phyloP scores from a whole-genome alignment of 306 rosid genomes.

The Acacia crassicarpa region DNA sequence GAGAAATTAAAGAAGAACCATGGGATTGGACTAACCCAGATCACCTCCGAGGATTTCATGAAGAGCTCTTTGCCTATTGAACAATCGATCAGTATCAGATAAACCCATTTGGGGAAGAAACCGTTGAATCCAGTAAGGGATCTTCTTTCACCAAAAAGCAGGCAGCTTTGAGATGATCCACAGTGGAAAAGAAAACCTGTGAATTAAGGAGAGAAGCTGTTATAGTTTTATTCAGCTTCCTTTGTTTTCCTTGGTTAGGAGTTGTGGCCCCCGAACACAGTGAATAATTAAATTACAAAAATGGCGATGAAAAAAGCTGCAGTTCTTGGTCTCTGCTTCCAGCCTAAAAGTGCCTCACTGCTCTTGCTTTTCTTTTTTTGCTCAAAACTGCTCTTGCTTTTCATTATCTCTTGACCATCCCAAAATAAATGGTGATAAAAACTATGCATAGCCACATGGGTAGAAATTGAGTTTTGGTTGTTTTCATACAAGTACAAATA shows the following conservation, averaged over 20 bases:
- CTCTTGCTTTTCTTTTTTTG: slow-evolving; percentile 36
- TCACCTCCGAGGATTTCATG: slow-evolving; percentile 87
- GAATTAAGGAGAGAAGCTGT: slow-evolving; percentile 19
- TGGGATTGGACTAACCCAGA: slow-evolving; percentile 54
- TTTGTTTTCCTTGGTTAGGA: background rate
- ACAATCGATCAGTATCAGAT: slow-evolving; percentile 63
- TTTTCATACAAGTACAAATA: background rate
- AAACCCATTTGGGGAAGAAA: slow-evolving; percentile 57
- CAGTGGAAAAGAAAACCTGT: slow-evolving; percentile 30
- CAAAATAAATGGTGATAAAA: background rate
- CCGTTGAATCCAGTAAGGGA: slow-evolving; percentile 45
- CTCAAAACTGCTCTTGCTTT: slow-evolving; percentile 35
- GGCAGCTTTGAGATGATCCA: slow-evolving; percentile 38
- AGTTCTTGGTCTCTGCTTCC: slow-evolving; percentile 37
- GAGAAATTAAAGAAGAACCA: slow-evolving; percentile 21
- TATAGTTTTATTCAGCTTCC: background rate
- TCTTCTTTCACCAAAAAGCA: slow-evolving; percentile 9
- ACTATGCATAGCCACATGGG: background rate
- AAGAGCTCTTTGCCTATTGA: slow-evolving; percentile 61
- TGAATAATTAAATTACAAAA: background rate
- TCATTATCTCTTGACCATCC: background rate
- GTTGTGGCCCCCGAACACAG: background rate
- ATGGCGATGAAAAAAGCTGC: slow-evolving; percentile 27
- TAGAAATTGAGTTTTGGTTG: background rate
- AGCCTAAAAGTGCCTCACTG: slow-evolving; percentile 53